Base-by-base conservation (phyloP, 2,329 filamentous ascomycete genomes). In the Beauveria asiatica region DNA sequence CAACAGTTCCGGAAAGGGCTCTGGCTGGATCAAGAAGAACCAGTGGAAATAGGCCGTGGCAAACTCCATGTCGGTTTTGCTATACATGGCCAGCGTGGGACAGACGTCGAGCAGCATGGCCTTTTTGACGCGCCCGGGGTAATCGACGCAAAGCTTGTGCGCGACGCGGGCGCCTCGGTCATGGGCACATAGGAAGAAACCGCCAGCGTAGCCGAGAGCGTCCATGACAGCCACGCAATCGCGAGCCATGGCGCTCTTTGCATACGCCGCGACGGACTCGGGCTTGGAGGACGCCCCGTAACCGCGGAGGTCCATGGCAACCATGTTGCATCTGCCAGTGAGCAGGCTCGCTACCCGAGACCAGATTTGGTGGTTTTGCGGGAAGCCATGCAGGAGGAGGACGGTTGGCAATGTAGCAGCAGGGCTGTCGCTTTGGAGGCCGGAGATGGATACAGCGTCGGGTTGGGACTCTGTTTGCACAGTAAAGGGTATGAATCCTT, bases 141-240 rank as follows among this genome's bases (percentile, higher is more conserved):
- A 73, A 54, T 80, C 77, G 13, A 82, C 80, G 44, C 76, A 76
- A 0, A 85, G 70, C 59, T 80, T 80, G 63, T 85, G 82, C 0
- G 80, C 74, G 2, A 84, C 76, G 37, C 81, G 72, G 0, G 79
- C 83, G 6, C 83, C 82, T 39, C 82, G 77, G 67, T 85, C 83
- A 64, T 85, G 83, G 0, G 76, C 80, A 61, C 80, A 80, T 17
- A 85, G 69, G 64, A 70, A 79, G 67, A 80, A 82, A 0, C 67
- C 62, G 0, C 64, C 62, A 0, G 37, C 41, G 64, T 73, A 70
- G 7, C 75, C 74, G 0, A 81, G 69, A 1, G 66, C 50, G 11
- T 73, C 64, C 80, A 83, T 82, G 21, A 79, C 74, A 17, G 67
- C 66, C 8, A 76, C 66, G 62, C 74, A 76, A 65, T 83, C 80